A percentile compares a stretch with the other conserved stretches of the same genome.
phyloP scores from a whole-genome alignment of 2,329 filamentous ascomycete genomes.

The Nectriaceae sp. region DNA sequence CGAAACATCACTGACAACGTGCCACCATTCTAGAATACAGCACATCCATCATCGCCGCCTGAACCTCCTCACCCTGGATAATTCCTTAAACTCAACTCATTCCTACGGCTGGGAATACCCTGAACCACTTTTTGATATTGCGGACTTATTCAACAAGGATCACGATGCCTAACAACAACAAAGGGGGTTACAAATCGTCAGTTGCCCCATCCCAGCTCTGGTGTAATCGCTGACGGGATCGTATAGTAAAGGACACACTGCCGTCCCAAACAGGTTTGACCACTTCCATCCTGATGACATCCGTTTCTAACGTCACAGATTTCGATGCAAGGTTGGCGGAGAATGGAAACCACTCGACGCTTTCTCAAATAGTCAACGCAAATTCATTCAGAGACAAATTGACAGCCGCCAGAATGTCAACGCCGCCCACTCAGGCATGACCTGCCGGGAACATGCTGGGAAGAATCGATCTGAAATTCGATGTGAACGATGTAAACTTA shows the following conservation, averaged over 20 bases:
- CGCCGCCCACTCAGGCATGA: slow-evolving; percentile 37
- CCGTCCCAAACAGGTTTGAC: not conserved
- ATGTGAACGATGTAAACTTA: slow-evolving; percentile 34
- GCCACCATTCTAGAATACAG: too few species aligned
- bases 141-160: too few species aligned
- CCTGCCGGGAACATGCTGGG: slow-evolving; percentile 36
- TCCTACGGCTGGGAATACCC: too few species aligned
- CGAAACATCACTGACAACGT: too few species aligned
- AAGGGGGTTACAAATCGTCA: slow-evolving; percentile 3
- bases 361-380: slow-evolving; percentile 38
- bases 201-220: not conserved
- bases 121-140: too few species aligned
- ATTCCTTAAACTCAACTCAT: too few species aligned
- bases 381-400: slow-evolving; percentile 22
- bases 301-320: slow-evolving; percentile 21
- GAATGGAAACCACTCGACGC: slow-evolving; percentile 35
- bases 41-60: too few species aligned
- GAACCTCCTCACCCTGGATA: too few species aligned
- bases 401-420: slow-evolving; percentile 17
- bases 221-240: not conserved
- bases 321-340: slow-evolving; percentile 37
- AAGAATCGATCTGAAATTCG: slow-evolving; percentile 25
- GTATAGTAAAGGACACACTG: not conserved
- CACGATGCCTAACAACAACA: slow-evolving; percentile 13
- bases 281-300: not conserved